Evolutionary conservation across 768 basidiomycete genomes (phyloP), one percentile per base, ranked within the genome.

Genomic region (Pleurotus giganteus): DNA sequence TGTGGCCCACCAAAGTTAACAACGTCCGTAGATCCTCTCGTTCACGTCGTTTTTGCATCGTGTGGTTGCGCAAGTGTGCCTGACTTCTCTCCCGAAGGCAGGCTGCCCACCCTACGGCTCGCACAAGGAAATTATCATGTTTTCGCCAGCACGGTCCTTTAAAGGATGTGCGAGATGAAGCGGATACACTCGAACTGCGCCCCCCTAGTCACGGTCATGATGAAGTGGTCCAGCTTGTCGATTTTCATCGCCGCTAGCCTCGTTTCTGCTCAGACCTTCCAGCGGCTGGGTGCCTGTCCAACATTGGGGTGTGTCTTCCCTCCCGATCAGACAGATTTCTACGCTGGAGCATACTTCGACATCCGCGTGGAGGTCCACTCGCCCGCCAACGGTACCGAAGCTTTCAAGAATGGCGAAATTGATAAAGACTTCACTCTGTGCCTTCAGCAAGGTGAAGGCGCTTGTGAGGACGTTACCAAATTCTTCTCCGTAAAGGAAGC

Each of bases 311-410:
- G 74, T 45, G 62, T 76, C 13, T 72, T 77, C 54, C 75, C 74
- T 23, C 75, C 75, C 19, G 74, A 77, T 59, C 75, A 74, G 52
- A 72, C 71, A 31, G 73, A 76, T 49, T 77, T 77, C 62, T 62
- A 73, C 24, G 65, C 71, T 32, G 74, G 74, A 15, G 74, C 76
- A 57, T 63, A 72, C 28, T 77, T 76, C 57, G 75, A 76, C 52
- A 69, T 77, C 52, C 70, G 74, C 11, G 59, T 75, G 21, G 74
- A 77, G 53, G 69, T 75, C 3, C 74, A 77, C 49, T 73, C 75
- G 4, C 75, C 74, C n/a, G 63, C 71, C 26, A 73, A 72, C 45
- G 74, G 74, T 8, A 66, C 58, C 24, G 72, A 77, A 54, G 70
- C 73, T 2, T 61, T 58, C 31, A 66, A 71, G 49, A 58, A 51